Evolutionary conservation across 2,329 filamentous ascomycete genomes (phyloP).

Genomic region (Erysiphe pisi): DNA sequence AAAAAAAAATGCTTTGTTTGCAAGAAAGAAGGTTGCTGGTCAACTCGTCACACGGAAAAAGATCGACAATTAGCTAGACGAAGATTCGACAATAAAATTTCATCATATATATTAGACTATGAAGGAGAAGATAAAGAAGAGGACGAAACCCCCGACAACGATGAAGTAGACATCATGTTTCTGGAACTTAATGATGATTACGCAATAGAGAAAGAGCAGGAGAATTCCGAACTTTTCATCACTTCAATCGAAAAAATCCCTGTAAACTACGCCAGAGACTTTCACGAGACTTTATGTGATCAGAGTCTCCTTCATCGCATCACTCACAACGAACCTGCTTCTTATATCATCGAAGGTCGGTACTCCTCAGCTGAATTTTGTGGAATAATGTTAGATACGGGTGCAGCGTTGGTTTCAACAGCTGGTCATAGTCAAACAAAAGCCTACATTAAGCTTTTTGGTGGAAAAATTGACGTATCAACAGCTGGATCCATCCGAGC

Average conservation of each 20-base stretch:
- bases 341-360: not conserved
- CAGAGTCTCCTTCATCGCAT: not conserved
- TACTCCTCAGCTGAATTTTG: not conserved
- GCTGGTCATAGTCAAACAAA: not conserved
- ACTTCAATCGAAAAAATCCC: not conserved
- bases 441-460: not conserved
- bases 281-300: not conserved
- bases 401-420: not conserved
- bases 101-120: not conserved
- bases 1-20: slow-evolving; percentile 19
- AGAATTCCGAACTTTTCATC: not conserved
- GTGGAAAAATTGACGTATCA: not conserved
- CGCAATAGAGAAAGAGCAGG: not conserved
- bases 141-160: not conserved
- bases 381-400: slow-evolving; percentile 6
- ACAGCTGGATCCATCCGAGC: not conserved
- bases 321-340: not conserved
- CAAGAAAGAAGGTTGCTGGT: slow-evolving; percentile 3
- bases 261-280: not conserved
- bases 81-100: not conserved
- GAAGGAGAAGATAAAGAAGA: slow-evolving; percentile 9
- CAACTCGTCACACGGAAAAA: slow-evolving; percentile 1
- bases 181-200: not conserved
- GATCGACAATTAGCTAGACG: not conserved
- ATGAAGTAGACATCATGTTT: not conserved